Evolutionary conservation across 352 stramenopile species (phyloP).

Genomic region (Saprolegnia parasitica): DNA sequence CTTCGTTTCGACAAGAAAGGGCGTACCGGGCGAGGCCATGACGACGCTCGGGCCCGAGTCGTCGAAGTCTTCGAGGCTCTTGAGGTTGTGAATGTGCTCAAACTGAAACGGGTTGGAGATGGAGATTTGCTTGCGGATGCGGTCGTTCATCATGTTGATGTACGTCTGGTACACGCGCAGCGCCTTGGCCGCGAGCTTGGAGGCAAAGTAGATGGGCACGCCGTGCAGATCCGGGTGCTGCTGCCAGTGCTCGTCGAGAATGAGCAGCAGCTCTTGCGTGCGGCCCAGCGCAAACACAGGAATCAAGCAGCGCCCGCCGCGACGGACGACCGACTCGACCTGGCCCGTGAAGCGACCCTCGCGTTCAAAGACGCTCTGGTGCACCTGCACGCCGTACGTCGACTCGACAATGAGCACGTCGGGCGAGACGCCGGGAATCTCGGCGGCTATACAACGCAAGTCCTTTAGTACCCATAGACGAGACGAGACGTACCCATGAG

Average conservation of each 20-base stretch:
- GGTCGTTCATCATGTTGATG: slow-evolving; percentile 99
- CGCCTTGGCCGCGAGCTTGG: slow-evolving; percentile 93
- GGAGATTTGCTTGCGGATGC: slow-evolving; percentile 96
- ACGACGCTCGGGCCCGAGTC: slow-evolving; percentile 98
- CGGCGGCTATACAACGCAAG: slow-evolving; percentile 39
- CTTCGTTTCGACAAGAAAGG: neutral
- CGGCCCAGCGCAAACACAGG: slow-evolving; percentile 97
- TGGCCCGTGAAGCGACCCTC: slow-evolving; percentile 96
- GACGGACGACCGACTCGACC: slow-evolving; percentile 93
- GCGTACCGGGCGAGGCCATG: slow-evolving; percentile 92
- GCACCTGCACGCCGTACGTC: slow-evolving; percentile 98
- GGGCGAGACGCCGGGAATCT: slow-evolving; percentile 79
- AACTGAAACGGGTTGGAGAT: slow-evolving; percentile 98
- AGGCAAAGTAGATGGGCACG: slow-evolving; percentile 99
- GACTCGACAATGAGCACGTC: slow-evolving; percentile 99
- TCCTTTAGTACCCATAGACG: slow-evolving; percentile 13
- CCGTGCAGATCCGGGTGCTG: slow-evolving; percentile 90
- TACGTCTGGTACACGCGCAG: slow-evolving; percentile 99
- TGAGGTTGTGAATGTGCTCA: slow-evolving; percentile 95
- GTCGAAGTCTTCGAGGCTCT: slow-evolving; percentile 95
- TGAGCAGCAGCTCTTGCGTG: slow-evolving; percentile 98
- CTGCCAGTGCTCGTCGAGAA: slow-evolving; percentile 99
- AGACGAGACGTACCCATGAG: slow-evolving; percentile 92
- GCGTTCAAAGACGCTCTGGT: slow-evolving; percentile 93
- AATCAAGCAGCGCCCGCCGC: slow-evolving; percentile 96